Base-by-base conservation (phyloP, 306 rosid genomes). In the Castanospermum australe region DNA sequence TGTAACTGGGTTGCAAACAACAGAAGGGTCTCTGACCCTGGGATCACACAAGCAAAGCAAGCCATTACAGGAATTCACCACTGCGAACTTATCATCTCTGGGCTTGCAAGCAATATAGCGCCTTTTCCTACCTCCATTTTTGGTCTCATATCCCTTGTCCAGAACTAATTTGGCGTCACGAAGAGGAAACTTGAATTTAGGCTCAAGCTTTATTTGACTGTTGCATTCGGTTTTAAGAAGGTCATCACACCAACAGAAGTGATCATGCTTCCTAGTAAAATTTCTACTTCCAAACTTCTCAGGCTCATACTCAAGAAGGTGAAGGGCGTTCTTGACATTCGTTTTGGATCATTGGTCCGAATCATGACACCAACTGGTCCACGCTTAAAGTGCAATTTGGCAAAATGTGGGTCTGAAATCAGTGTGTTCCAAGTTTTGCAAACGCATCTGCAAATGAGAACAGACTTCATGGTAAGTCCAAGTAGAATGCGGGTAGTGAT, bases 331-430 rank as follows among this genome's bases (percentile, higher is more conserved):
- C 81, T 82, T 5, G 76, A 60, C 9, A 75, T 51, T 1, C 9
- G 38, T 3, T 9, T 41, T 0, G 3, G 8, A 44, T 36, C 39
- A 4, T 5, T 0, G 3, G 75, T 33, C 8, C 68, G 77, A 50
- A 87, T 9, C 42, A 84, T 0, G 1, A 68, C 38, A 57, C 51
- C 8, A 8, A 2, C n/a, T n/a, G 2, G 30, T 21, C 79, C 76
- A 25, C 2, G 38, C 6, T 48, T 8, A 44, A 74, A 75, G 25
- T 84, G 80, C 28, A 20, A 18, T 36, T 61, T 56, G 4, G 67
- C 62, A 63, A 85, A 87, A 5, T 55, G n/a, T 6, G 75, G 83
- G 8, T 76, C 60, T 3, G 87, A 82, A 22, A 87, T 79, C 3
- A 76, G 33, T 1, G 42, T 14, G 6, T 5, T 17, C 85, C 79